Evolutionary conservation across 148 eudicot species (phyloP), one percentile per base, ranked within the genome.

Genomic region (Cornus florida): DNA sequence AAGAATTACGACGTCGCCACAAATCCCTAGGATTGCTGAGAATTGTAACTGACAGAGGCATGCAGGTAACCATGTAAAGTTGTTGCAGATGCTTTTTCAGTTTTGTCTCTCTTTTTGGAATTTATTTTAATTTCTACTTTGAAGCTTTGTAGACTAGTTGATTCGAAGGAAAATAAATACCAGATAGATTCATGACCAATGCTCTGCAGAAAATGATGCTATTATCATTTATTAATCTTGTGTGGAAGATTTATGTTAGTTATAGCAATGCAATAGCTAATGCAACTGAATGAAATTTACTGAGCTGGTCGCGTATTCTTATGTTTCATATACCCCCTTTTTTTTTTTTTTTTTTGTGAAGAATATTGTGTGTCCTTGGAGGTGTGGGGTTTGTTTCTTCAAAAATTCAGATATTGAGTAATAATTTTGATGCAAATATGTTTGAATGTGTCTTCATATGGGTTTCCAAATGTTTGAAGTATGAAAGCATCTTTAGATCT

Each of bases 11-110:
- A 69, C 93, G 95, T 76, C 97, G 95, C 67, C 89, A 91, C 84
- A 96, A 94, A 82, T 73, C 91, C 75, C 86, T 92, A 38, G 97
- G 98, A 78, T 59, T 83, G n/a, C 75, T 96, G 82, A 90, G 88
- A 86, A 91, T 96, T 76, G 97, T 94, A 57, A 82, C 90, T 71
- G 97, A 92, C 81, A 86, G 99, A 94, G 95, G 97, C 72, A 91
- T 96, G 62, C 88, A 92, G 99, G 99, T 91, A 86, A 57, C 59
- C 65, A 24, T 70, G 38, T 41, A 14, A 33, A 60, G 38, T 74
- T 33, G 17, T 2, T 65, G 3, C 16, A 53, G 22, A 66, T 24
- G 4, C 57, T 38, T 33, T 60, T 31, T n/a, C 3, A 62, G 8
- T 31, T 74, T 22, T 69, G 39, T 82, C 70, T 41, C 41, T 70